A percentile compares a stretch with the other conserved stretches of the same genome.
phyloP scores from a whole-genome alignment of 2,329 filamentous ascomycete species.

The Aspergillus jensenii region DNA sequence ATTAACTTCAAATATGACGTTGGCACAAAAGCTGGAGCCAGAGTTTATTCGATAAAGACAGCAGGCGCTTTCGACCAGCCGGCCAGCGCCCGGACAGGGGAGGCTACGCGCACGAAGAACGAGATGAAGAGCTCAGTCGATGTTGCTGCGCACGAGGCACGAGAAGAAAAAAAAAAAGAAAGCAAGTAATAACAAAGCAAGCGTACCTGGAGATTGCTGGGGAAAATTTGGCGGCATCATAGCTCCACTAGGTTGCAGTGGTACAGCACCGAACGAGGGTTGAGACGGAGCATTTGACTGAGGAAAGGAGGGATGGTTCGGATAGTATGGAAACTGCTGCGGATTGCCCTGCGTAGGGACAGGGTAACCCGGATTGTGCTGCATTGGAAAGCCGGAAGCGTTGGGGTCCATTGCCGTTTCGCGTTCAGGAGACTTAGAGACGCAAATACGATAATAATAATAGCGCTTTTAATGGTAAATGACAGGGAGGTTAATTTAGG shows the following conservation, averaged over 20 bases:
- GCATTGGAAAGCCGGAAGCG: slow-evolving; percentile 28
- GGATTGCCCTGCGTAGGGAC: slow-evolving; percentile 31
- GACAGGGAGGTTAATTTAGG: slow-evolving; percentile 3
- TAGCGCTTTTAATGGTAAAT: slow-evolving; percentile 3
- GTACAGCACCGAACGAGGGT: slow-evolving; percentile 37
- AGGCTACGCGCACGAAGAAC: not conserved
- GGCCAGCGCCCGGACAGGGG: not conserved
- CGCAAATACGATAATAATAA: slow-evolving; percentile 9
- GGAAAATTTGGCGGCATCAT: slow-evolving; percentile 40
- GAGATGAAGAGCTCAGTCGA: not conserved
- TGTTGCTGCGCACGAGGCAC: not conserved
- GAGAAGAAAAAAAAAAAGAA: slow-evolving; percentile 12
- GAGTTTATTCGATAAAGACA: not conserved
- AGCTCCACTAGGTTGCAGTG: slow-evolving; percentile 38
- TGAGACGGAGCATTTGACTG: slow-evolving; percentile 34
- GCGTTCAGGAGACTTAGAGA: not conserved
- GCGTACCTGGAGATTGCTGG: slow-evolving; percentile 38
- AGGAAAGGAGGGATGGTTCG: slow-evolving; percentile 33
- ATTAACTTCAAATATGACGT: slow-evolving; percentile 2
- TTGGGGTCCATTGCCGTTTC: slow-evolving; percentile 31
- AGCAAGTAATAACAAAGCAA: slow-evolving; percentile 8
- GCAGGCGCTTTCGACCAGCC: not conserved
- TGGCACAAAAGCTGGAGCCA: not conserved
- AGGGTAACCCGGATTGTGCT: slow-evolving; percentile 33
- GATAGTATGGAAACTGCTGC: slow-evolving; percentile 38